Evolutionary conservation across 2,329 filamentous ascomycete genomes (phyloP).

Genomic region (Colletotrichum sidae): DNA sequence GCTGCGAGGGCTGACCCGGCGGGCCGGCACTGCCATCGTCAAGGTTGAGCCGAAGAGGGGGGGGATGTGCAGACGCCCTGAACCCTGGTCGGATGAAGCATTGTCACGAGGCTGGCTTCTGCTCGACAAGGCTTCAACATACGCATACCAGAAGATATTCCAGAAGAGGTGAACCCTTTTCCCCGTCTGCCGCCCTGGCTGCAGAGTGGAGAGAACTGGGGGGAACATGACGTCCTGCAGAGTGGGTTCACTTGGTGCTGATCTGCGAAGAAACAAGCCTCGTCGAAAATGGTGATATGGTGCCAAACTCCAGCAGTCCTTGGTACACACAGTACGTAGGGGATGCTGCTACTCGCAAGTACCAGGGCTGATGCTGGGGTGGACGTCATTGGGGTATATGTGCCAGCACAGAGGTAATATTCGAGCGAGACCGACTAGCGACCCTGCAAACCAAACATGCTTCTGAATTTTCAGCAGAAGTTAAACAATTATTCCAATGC

Average conservation of each 20-base stretch:
- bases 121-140: neutral
- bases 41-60: neutral
- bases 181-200: conserved; percentile 1
- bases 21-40: conserved; percentile 8
- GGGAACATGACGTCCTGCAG: conserved; percentile 30
- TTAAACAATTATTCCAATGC: too few relatives aligned
- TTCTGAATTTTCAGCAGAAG: neutral
- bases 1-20: neutral
- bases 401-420: conserved; percentile 18
- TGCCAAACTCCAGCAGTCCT: too few relatives aligned
- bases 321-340: too few relatives aligned
- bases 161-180: neutral
- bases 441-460: neutral
- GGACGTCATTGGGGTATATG: conserved; percentile 33
- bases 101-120: neutral
- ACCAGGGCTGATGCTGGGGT: conserved; percentile 2
- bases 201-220: conserved; percentile 3
- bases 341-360: neutral
- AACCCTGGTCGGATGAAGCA: neutral
- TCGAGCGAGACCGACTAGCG: neutral
- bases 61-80: neutral
- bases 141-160: too few relatives aligned
- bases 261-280: neutral
- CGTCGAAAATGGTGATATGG: too few relatives aligned
- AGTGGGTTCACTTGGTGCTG: conserved; percentile 6